Base-by-base conservation (phyloP, 345 rosid species). In the Dipteronia sinensis region DNA sequence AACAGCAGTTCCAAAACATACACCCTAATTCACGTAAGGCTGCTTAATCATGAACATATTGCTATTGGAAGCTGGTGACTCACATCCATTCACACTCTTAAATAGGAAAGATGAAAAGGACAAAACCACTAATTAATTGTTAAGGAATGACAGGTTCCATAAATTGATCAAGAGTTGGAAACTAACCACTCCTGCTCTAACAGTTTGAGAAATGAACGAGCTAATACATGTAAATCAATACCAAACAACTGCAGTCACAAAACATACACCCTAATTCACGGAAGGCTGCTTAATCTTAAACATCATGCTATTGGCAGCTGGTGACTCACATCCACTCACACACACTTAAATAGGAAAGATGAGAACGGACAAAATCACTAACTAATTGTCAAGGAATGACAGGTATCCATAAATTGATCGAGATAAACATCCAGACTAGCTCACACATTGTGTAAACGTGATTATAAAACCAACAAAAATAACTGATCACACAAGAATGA, bases 161-260 rank as follows among this genome's bases (percentile, higher is more conserved):
- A 11, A 71, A 55, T 40, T 71, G 19, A 72, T 72, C 76, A 20
- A 59, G 55, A 13, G 51, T n/a, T 22, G 3, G 66, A 29, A 63
- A 72, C 66, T 38, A 59, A 59, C 20, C 22, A 38, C 42, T 34
- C 53, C 23, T 72, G 55, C 51, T 72, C 34, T 38, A 34, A n/a
- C 65, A 72, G 0, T 72, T 40, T n/a, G 29, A 56, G 64, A 56
- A 34, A 31, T 42, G 3, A 58, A 61, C 20, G 66, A 40, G 13
- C 4, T 27, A 1, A 70, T 15, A 22, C 42, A 10, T 15, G 16
- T 15, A 51, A 20, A 49, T 72, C 20, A n/a, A 72, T 10, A 72
- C 7, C 49, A 10, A 20, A 58, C 31, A 12, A 40, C 10, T 20
- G 16, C 1, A 1, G 31, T 38, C 34, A 20, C 17, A 13, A 19